Percentiles rank a stretch among this genome's conserved stretches.
phyloP scores from a whole-genome alignment of 441 rosid genomes.

The Jatropha multifida region DNA sequence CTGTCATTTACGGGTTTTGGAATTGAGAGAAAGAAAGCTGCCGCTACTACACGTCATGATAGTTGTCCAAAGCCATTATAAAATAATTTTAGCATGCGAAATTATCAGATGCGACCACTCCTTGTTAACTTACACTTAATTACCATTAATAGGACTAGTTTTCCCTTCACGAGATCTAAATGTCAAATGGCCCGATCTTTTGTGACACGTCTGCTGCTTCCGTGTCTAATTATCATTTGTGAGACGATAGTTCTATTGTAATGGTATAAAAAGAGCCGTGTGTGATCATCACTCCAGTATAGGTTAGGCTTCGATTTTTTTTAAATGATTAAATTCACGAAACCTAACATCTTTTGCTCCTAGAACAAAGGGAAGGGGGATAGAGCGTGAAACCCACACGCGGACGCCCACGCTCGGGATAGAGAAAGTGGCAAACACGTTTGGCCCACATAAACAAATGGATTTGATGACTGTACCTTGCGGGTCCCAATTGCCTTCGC shows the following conservation, averaged over 20 bases:
- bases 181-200: not conserved
- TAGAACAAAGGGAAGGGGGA: conserved; percentile 13
- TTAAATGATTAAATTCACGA: conserved; percentile 20
- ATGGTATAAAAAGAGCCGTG: not conserved
- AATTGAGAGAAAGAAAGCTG: conserved; percentile 35
- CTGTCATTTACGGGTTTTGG: conserved; percentile 13
- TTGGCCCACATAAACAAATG: conserved; percentile 29
- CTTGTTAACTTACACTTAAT: conserved; percentile 4
- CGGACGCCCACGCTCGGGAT: conserved; percentile 18
- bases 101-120: conserved; percentile 16
- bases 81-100: not conserved
- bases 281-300: not conserved
- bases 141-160: not conserved
- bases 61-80: conserved; percentile 32
- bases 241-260: not conserved
- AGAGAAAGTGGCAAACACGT: conserved; percentile 34
- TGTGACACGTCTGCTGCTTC: not conserved
- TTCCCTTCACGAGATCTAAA: not conserved
- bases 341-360: conserved; percentile 25
- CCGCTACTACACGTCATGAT: conserved; percentile 44
- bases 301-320: conserved; percentile 7
- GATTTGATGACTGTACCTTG: conserved; percentile 31
- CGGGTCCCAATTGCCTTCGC: conserved; percentile 11
- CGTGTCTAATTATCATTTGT: not conserved
- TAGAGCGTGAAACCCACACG: conserved; percentile 28